Conservation (phyloP, 176 grass and related monocot species). For the Musa troglodytarum region DNA sequence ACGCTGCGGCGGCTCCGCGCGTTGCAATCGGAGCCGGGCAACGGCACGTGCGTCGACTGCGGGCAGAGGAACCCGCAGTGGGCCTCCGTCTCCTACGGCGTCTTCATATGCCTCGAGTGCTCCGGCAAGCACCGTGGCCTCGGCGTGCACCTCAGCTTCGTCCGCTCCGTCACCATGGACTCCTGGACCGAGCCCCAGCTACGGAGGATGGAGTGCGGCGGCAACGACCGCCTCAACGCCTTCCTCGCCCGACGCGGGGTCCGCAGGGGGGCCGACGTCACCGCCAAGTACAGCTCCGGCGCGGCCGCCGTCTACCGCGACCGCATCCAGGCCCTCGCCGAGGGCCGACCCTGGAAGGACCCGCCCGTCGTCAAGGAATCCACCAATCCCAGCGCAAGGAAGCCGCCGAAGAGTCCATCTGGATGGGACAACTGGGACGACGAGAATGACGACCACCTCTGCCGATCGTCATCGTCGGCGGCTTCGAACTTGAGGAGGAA, state of each 20-base stretch:
- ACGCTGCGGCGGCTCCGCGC: neutral
- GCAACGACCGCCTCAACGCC: slow-evolving; percentile 3
- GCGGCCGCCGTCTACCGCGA: slow-evolving; percentile 3
- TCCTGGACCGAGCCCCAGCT: slow-evolving; percentile 11
- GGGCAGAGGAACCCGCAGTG: slow-evolving; percentile 4
- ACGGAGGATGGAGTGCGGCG: slow-evolving; percentile 1
- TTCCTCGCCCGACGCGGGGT: slow-evolving; percentile 2
- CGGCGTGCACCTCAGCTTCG: slow-evolving; percentile 5
- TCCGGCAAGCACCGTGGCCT: slow-evolving; percentile 11
- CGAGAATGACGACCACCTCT: neutral
- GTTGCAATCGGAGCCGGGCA: neutral
- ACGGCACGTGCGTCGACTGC: slow-evolving; percentile 9
- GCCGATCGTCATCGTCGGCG: neutral
- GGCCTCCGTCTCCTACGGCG: slow-evolving; percentile 4
- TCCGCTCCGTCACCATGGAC: slow-evolving; percentile 14
- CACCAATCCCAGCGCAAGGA: neutral
- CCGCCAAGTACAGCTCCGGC: neutral
- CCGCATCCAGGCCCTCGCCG: slow-evolving; percentile 6
- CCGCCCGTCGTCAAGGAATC: slow-evolving; percentile 10
- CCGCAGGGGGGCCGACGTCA: neutral
- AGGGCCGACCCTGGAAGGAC: slow-evolving; percentile 1
- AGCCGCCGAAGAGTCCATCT: neutral
- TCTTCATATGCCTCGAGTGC: slow-evolving; percentile 13
- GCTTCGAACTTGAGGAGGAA: neutral
- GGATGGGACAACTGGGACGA: neutral